Conservation (phyloP, 2,329 filamentous ascomycete species). For the Dothideomycetidae sp. region DNA sequence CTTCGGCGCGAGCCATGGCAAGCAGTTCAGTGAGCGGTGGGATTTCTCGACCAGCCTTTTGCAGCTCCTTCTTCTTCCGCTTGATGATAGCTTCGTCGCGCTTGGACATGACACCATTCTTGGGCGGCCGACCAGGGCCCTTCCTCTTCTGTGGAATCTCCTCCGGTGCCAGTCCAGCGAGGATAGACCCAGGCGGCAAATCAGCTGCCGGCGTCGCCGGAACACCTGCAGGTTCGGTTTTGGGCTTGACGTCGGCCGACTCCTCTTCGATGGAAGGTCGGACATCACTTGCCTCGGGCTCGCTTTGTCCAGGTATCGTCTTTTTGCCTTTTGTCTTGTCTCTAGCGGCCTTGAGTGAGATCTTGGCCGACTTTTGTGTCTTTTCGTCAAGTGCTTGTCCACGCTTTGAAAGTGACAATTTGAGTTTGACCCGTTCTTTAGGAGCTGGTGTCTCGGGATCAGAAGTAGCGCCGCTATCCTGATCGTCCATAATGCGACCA, state of each 20-base stretch:
- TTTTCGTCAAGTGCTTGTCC: constrained; percentile 10
- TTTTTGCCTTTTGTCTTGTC: constrained; percentile 4
- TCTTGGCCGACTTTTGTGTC: constrained; percentile 12
- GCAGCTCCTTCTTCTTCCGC: constrained; percentile 23
- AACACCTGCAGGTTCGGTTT: constrained; percentile 6
- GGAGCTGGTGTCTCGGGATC: constrained; percentile 11
- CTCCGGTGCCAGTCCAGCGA: constrained; percentile 19
- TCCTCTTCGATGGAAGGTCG: constrained; percentile 10
- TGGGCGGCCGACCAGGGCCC: constrained; percentile 66
- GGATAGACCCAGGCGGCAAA: constrained; percentile 17
- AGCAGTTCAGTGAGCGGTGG: constrained; percentile 20
- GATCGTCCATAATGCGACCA: constrained; percentile 36
- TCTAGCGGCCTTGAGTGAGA: constrained; percentile 8
- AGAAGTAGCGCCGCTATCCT: constrained; percentile 34
- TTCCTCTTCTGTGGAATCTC: constrained; percentile 48
- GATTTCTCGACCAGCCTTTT: constrained; percentile 18
- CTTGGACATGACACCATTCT: constrained; percentile 74
- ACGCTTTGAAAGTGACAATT: constrained; percentile 13
- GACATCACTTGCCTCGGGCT: constrained; percentile 10
- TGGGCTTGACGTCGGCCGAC: constrained; percentile 5
- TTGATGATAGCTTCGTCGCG: constrained; percentile 37
- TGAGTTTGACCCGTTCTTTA: constrained; percentile 17
- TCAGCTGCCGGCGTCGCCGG: constrained; percentile 11
- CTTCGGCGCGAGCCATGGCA: constrained; percentile 21
- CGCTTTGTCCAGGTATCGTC: constrained; percentile 6